Conservation (phyloP, 2,329 filamentous ascomycete genomes). For the Sclerotinia trifoliorum region DNA sequence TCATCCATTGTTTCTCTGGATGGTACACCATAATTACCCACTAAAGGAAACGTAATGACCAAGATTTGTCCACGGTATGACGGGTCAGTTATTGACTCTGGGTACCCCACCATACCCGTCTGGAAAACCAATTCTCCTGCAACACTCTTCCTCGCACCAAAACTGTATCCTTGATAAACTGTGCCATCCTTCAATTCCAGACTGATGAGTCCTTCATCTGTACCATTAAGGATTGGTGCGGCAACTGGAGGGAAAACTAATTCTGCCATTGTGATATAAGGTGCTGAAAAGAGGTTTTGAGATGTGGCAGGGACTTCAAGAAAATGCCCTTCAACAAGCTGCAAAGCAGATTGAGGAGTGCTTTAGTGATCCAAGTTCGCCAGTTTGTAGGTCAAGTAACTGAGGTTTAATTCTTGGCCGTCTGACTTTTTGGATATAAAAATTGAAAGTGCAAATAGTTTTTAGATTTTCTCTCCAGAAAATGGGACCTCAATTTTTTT, state of each 20-base stretch:
- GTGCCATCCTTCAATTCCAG: constrained; percentile 92
- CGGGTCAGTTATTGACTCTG: constrained; percentile 86
- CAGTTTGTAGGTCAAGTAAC: constrained; percentile 16
- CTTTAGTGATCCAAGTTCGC: constrained; percentile 19
- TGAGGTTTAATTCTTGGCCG: neutral
- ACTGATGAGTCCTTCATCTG: constrained; percentile 66
- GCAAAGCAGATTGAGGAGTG: constrained; percentile 27
- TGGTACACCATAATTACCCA: constrained; percentile 97
- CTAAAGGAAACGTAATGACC: constrained; percentile 91
- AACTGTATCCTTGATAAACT: constrained; percentile 91
- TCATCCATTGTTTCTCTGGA: constrained; percentile 81
- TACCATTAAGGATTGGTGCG: constrained; percentile 29
- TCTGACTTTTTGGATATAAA: neutral
- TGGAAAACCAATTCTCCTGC: constrained; percentile 98
- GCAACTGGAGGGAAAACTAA: constrained; percentile 32
- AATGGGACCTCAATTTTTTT: constrained; percentile 9
- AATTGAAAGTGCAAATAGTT: constrained; percentile 4
- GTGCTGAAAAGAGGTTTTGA: neutral
- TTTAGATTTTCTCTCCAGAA: constrained; percentile 3
- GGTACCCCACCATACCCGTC: constrained; percentile 98
- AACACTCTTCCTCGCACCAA: constrained; percentile 90
- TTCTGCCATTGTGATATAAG: constrained; percentile 24
- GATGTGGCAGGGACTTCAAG: constrained; percentile 3
- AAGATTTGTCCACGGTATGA: constrained; percentile 92
- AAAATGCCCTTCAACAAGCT: constrained; percentile 27